A percentile compares a stretch with the other conserved stretches of the same genome.
Conservation (phyloP, 1,284 basidiomycete genomes). For the Entoloma clypeatum region DNA sequence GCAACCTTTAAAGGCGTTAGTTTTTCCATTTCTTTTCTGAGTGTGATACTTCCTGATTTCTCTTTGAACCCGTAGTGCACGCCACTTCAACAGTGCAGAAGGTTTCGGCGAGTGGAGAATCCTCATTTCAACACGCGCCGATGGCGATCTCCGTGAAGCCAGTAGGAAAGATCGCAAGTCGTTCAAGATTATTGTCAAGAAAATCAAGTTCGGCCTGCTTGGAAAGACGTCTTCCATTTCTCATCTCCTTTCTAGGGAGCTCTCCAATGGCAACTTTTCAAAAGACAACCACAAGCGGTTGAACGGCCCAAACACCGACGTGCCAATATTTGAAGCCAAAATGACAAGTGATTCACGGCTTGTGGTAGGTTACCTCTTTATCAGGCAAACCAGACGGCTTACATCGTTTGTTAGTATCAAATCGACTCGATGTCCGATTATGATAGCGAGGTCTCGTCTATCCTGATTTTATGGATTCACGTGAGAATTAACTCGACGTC, state of each 20-base stretch:
- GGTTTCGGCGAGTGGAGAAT: constrained; percentile 54
- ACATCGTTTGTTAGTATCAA: constrained; percentile 46
- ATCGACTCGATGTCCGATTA: constrained; percentile 55
- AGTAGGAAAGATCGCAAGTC: constrained; percentile 34
- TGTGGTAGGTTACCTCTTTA: constrained; percentile 43
- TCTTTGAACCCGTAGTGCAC: constrained; percentile 21
- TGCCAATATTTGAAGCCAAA: constrained; percentile 67
- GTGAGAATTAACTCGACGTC: constrained; percentile 1
- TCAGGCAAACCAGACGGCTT: constrained; percentile 1
- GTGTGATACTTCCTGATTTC: background rate
- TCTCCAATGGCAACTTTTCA: constrained; percentile 66
- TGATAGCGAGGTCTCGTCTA: constrained; percentile 47
- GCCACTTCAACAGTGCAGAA: constrained; percentile 47
- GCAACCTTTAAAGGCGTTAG: constrained; percentile 44
- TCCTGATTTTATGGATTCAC: constrained; percentile 3
- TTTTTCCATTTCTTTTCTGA: constrained; percentile 4
- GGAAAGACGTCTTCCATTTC: background rate
- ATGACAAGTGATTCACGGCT: constrained; percentile 59
- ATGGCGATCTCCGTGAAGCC: constrained; percentile 38
- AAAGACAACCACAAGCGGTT: constrained; percentile 66
- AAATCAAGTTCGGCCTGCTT: constrained; percentile 45
- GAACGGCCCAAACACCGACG: constrained; percentile 39
- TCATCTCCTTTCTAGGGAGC: constrained; percentile 39
- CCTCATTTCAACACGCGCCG: constrained; percentile 42
- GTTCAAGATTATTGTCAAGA: constrained; percentile 48